These are phyloP conservation scores for Candida suzukii DNA, from an alignment of 805 yeast genomes.

Conservation along the genomic window DNA sequence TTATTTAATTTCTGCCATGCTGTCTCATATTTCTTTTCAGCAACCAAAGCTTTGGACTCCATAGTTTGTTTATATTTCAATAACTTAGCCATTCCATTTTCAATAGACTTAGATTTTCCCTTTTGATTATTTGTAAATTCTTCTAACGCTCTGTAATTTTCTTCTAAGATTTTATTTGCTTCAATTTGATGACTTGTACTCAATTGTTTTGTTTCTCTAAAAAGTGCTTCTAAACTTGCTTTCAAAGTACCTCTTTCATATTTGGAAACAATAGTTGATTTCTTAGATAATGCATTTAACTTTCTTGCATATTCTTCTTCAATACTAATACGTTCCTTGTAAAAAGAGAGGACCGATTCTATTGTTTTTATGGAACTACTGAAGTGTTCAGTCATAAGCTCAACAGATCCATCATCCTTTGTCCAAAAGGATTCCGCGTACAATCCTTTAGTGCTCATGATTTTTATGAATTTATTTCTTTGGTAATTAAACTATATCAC, in stretches of 20 bases:
- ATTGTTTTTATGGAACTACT: slow-evolving; percentile 53
- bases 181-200: slow-evolving; percentile 48
- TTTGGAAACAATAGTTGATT: slow-evolving; percentile 15
- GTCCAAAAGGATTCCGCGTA: slow-evolving; percentile 37
- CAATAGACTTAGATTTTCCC: slow-evolving; percentile 49
- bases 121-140: slow-evolving; percentile 45
- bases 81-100: slow-evolving; percentile 50
- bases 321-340: slow-evolving; percentile 49
- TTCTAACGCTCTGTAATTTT: slow-evolving; percentile 45
- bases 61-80: slow-evolving; percentile 36
- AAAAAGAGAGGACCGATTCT: slow-evolving; percentile 40
- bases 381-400: slow-evolving; percentile 47
- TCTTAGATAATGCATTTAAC: slow-evolving; percentile 43
- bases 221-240: slow-evolving; percentile 51
- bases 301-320: slow-evolving; percentile 69
- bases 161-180: slow-evolving; percentile 41
- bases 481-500: no score
- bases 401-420: slow-evolving; percentile 52
- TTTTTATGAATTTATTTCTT: background rate
- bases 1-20: slow-evolving; percentile 56
- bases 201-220: slow-evolving; percentile 52
- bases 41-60: slow-evolving; percentile 27
- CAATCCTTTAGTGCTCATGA: background rate
- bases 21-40: slow-evolving; percentile 43
- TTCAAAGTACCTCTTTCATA: slow-evolving; percentile 47